Percentiles rank a stretch among this genome's conserved stretches.
These are phyloP conservation scores for Coniochaeta sp. DNA, from an alignment of 2,329 filamentous ascomycete species.

Conservation along the genomic window DNA sequence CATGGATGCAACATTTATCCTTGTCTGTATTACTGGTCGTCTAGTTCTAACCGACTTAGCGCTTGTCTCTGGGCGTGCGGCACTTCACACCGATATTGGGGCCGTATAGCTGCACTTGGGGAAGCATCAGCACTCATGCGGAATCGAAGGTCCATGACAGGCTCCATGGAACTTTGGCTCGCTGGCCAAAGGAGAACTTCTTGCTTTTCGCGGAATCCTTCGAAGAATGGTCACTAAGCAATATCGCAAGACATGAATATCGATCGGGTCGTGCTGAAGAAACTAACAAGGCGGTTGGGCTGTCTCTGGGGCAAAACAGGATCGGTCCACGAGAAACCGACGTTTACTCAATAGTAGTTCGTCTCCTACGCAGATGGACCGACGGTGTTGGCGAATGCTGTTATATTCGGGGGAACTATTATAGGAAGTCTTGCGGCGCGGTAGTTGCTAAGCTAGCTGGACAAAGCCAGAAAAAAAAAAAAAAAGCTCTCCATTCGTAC, in stretches of 20 bases:
- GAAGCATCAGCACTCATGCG: neutral
- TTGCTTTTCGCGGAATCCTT: conserved; percentile 28
- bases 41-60: neutral
- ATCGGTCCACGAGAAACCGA: conserved; percentile 13
- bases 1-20: conserved; percentile 25
- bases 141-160: too few species aligned
- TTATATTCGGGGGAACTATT: conserved; percentile 21
- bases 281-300: neutral
- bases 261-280: conserved; percentile 18
- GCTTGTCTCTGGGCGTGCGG: neutral
- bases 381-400: conserved; percentile 30
- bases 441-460: too few species aligned
- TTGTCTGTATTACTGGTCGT: conserved; percentile 21
- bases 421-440: neutral
- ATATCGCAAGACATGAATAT: conserved; percentile 22
- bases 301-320: neutral
- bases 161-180: too few species aligned
- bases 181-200: conserved; percentile 8
- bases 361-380: conserved; percentile 32
- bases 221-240: conserved; percentile 30
- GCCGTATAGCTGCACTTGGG: conserved; percentile 24
- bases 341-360: conserved; percentile 28
- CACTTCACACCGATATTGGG: conserved; percentile 29
- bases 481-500: neutral
- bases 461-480: too few species aligned